A percentile compares a stretch with the other conserved stretches of the same genome.
Conservation (phyloP, 2,329 filamentous ascomycete species). For the Gnomoniopsis sp. region DNA sequence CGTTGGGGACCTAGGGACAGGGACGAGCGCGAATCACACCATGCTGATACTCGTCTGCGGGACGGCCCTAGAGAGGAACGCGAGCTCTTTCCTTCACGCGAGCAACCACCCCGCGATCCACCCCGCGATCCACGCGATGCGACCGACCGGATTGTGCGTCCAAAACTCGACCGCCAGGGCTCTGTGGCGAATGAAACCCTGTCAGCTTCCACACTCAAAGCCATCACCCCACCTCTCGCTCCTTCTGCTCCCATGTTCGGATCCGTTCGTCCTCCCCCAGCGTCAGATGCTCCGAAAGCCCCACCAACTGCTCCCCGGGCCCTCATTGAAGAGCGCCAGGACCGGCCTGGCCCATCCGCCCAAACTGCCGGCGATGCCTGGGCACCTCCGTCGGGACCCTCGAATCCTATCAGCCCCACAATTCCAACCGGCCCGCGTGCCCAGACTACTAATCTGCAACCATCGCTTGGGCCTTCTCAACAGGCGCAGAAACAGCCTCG, state of each 20-base stretch:
- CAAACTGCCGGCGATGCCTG: constrained; percentile 35
- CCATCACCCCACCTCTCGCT: constrained; percentile 54
- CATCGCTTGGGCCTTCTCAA: neutral
- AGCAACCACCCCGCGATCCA: constrained; percentile 39
- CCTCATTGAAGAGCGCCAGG: constrained; percentile 47
- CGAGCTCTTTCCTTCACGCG: constrained; percentile 38
- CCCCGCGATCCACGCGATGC: constrained; percentile 40
- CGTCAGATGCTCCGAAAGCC: constrained; percentile 31
- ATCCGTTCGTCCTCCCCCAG: constrained; percentile 43
- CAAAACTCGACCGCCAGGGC: constrained; percentile 46
- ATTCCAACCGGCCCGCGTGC: constrained; percentile 54
- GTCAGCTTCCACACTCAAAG: constrained; percentile 36
- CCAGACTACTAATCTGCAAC: constrained; percentile 26
- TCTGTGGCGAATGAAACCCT: constrained; percentile 46
- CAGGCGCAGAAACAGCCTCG: constrained; percentile 40
- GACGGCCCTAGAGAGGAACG: constrained; percentile 46
- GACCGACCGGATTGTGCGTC: constrained; percentile 41
- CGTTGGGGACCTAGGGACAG: constrained; percentile 39
- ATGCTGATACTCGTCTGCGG: constrained; percentile 33
- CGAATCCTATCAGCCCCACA: constrained; percentile 43
- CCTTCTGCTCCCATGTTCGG: constrained; percentile 58
- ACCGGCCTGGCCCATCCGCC: constrained; percentile 44
- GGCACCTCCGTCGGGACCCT: constrained; percentile 37
- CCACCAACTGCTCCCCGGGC: constrained; percentile 54
- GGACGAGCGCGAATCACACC: constrained; percentile 40